Percentiles rank a stretch among this genome's conserved stretches.
phyloP scores from a whole-genome alignment of 116 monocot species.

The Papilionanthe hybrid region DNA sequence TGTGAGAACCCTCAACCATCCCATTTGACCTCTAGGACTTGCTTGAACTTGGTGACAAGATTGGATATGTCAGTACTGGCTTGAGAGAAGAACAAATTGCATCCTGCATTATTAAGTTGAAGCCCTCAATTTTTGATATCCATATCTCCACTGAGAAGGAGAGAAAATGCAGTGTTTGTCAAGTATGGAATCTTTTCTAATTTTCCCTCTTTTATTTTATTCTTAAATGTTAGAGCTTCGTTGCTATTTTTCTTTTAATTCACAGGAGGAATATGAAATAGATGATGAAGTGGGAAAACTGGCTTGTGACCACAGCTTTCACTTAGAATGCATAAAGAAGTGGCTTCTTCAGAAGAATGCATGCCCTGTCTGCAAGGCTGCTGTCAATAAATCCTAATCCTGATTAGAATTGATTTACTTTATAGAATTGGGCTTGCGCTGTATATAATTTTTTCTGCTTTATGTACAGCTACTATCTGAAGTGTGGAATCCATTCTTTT shows the following conservation, averaged over 20 bases:
- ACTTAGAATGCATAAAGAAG: conserved; percentile 69
- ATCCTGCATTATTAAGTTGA: conserved; percentile 44
- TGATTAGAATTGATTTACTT: not conserved
- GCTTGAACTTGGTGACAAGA: conserved; percentile 82
- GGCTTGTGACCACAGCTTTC: conserved; percentile 72
- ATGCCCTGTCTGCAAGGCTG: conserved; percentile 81
- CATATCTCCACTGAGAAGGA: conserved; percentile 44
- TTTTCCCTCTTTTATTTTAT: not conserved
- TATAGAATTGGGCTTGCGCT: not conserved
- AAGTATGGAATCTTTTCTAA: conserved; percentile 29
- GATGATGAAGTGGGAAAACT: conserved; percentile 69
- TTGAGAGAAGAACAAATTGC: conserved; percentile 84
- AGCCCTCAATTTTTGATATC: conserved; percentile 31
- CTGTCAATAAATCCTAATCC: conserved; percentile 21
- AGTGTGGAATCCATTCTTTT: not conserved
- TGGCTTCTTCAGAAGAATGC: conserved; percentile 86
- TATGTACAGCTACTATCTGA: not conserved
- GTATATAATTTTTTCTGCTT: not conserved
- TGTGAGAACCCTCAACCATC: not conserved
- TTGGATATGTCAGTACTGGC: conserved; percentile 88
- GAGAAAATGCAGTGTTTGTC: conserved; percentile 87
- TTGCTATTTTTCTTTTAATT: not conserved
- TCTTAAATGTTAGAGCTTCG: not conserved
- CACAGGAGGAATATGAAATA: conserved; percentile 69
- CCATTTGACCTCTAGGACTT: conserved; percentile 51